Conservation (phyloP, 768 basidiomycete species). For the Tricholoma hemisulphureum region DNA sequence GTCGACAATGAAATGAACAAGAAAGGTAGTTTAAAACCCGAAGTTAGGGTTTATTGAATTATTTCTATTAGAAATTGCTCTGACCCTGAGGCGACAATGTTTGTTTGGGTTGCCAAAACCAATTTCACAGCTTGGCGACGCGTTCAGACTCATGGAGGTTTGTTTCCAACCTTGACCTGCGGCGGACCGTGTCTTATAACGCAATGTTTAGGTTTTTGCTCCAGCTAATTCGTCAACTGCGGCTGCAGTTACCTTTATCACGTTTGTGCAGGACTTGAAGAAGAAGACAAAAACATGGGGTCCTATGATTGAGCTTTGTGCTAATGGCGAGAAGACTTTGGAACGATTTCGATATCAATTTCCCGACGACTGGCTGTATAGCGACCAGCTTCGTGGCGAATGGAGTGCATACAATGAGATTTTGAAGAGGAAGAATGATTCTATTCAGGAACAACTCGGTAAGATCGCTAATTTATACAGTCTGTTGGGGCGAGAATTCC, state of each 20-base stretch:
- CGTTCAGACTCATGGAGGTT: slow-evolving; percentile 31
- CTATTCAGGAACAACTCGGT: slow-evolving; percentile 98
- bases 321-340: slow-evolving; percentile 93
- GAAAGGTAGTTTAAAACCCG: slow-evolving; percentile 3
- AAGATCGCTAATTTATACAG: slow-evolving; percentile 21
- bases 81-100: not conserved
- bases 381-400: slow-evolving; percentile 94
- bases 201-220: slow-evolving; percentile 52
- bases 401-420: slow-evolving; percentile 99
- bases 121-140: slow-evolving; percentile 20
- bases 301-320: slow-evolving; percentile 93
- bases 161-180: slow-evolving; percentile 1
- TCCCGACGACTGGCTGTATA: slow-evolving; percentile 96
- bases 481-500: not conserved
- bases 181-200: slow-evolving; percentile 11
- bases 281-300: slow-evolving; percentile 96
- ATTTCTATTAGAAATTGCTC: too few relatives aligned
- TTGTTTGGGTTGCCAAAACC: slow-evolving; percentile 8
- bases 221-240: slow-evolving; percentile 91
- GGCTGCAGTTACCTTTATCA: slow-evolving; percentile 97
- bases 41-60: slow-evolving; percentile 30
- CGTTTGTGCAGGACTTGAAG: slow-evolving; percentile 98
- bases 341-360: slow-evolving; percentile 98
- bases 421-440: slow-evolving; percentile 94
- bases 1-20: slow-evolving; percentile 3